Evolutionary conservation across 2,329 filamentous ascomycete species (phyloP), one percentile per base, ranked within the genome.

Genomic region (Colletotrichum neosansevieriae): DNA sequence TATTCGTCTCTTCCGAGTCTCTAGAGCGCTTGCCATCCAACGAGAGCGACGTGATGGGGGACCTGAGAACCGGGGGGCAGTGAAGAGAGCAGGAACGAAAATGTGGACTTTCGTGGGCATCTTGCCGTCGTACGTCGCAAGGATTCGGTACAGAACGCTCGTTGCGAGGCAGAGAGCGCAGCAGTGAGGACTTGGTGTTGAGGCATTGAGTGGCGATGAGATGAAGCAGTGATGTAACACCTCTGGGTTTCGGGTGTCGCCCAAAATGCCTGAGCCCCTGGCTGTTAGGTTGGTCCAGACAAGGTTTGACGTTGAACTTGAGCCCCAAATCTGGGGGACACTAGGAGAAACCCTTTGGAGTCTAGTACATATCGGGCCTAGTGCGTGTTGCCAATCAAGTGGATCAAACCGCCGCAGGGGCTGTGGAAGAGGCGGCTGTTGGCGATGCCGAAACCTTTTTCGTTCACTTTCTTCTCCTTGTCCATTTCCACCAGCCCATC

Each of bases 201-300:
- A 73, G 56, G 75, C 72, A 74, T 73, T 65, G 68, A 70, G 73
- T 69, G 72, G 72, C 69, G 70, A 74, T 68, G 76, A 71, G 71
- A 74, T 84, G 82, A 84, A 78, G 82, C 82, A 84, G 73, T 78
- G 73, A 78, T 84, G 82, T 77, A 80, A 84, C 82, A 81, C 63
- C 75, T 75, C 74, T 71, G 71, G 75, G 82, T 84, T 84, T 84
- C 82, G 81, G 29, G 49, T 60, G 54, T 58, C 17, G 62, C 40
- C 62, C 58, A 66, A 60, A 63, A 38, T 63, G 63, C 63, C 57
- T 57, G 58, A 67, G 63, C 67, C 67, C 67, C 67, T 69, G 67
- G 49, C 54, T 40, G 50, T 42, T 53, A 60, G 34, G 59, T 64
- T 59, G 70, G 56, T 21, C 32, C 17, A 19, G 51, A 63, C 58